Evolutionary conservation across 2,329 filamentous ascomycete species (phyloP).

Genomic region (Tolypocladium endophyticum): DNA sequence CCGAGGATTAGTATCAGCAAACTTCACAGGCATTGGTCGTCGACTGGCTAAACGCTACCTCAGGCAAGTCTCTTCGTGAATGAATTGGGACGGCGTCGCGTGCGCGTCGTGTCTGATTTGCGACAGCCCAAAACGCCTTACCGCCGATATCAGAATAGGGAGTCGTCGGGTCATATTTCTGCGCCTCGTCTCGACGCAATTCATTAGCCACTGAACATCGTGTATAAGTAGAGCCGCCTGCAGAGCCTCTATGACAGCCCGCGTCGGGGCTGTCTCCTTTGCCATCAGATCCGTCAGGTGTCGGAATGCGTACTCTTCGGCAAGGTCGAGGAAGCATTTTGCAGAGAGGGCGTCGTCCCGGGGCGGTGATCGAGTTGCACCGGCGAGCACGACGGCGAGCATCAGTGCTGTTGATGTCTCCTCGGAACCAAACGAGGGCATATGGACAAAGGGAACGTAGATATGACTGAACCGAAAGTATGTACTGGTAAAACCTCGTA

Average conservation of each 20-base stretch:
- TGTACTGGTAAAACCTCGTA: constrained; percentile 8
- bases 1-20: background rate
- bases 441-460: constrained; percentile 16
- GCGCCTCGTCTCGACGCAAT: constrained; percentile 6
- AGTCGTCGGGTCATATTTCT: constrained; percentile 7
- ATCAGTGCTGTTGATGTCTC: constrained; percentile 6
- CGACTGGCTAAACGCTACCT: background rate
- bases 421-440: constrained; percentile 10
- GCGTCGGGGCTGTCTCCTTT: background rate
- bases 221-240: constrained; percentile 14
- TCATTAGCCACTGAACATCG: constrained; percentile 9
- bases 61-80: background rate
- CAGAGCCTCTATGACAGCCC: constrained; percentile 8
- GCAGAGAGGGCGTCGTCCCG: background rate
- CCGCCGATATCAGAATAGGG: constrained; percentile 9
- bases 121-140: background rate
- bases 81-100: background rate
- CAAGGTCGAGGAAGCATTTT: background rate
- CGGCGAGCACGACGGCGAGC: constrained; percentile 8
- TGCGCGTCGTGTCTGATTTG: background rate
- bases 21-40: background rate
- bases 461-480: constrained; percentile 16
- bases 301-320: background rate
- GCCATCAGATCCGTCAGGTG: background rate
- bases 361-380: background rate